Evolutionary conservation across 176 grass and related monocot genomes (phyloP).

Genomic region (Avena sativa): DNA sequence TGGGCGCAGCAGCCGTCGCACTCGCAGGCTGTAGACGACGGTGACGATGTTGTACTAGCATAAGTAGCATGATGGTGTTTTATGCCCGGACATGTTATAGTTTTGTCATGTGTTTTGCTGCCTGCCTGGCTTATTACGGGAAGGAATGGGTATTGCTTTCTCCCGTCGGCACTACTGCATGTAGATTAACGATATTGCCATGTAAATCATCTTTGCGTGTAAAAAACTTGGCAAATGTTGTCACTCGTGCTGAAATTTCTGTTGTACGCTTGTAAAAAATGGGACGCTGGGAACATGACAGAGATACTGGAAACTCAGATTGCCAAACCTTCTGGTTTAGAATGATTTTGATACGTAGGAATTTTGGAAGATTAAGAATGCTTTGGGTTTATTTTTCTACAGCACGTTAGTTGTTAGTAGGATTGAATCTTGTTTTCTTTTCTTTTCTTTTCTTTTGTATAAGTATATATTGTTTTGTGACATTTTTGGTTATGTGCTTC

Average conservation of each 20-base stretch:
- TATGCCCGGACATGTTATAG: neutral
- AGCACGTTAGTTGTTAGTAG: too few relatives aligned
- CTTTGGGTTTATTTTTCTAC: too few relatives aligned
- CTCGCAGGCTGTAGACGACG: slow-evolving; percentile 35
- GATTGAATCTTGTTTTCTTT: too few relatives aligned
- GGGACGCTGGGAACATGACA: too few relatives aligned
- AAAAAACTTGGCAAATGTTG: neutral
- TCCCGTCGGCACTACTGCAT: slow-evolving; percentile 13
- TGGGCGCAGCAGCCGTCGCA: slow-evolving; percentile 34
- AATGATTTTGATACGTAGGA: too few relatives aligned
- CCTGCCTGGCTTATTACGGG: neutral
- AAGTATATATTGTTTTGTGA: too few relatives aligned
- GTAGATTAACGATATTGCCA: slow-evolving; percentile 46
- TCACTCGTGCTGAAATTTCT: neutral
- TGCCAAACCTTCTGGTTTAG: too few relatives aligned
- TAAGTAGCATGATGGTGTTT: neutral
- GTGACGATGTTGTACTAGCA: slow-evolving; percentile 41
- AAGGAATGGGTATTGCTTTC: neutral
- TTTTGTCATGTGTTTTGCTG: neutral
- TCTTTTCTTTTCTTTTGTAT: too few relatives aligned
- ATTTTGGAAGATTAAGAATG: too few relatives aligned
- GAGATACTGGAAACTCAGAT: too few relatives aligned
- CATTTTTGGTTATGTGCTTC: too few relatives aligned
- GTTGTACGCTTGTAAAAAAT: too few relatives aligned
- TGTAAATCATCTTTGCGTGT: slow-evolving; percentile 9